Conservation (phyloP, 345 rosid genomes). For the Bretschneidera sinensis region DNA sequence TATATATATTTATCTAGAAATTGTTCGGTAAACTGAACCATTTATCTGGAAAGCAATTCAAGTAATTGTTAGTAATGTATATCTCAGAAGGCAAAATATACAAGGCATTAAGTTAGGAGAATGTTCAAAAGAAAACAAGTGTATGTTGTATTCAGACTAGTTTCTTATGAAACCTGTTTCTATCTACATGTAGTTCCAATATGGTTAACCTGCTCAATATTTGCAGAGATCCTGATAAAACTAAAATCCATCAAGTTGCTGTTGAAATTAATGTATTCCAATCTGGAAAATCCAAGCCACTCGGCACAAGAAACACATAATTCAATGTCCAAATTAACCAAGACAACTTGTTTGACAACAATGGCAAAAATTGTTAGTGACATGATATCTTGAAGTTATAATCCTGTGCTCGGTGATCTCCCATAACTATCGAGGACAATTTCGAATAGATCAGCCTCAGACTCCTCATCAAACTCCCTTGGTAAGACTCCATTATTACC, state of each 20-base stretch:
- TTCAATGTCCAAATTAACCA: constrained; percentile 5
- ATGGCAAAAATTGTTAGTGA: constrained; percentile 13
- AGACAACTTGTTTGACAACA: constrained; percentile 9
- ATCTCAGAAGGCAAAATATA: too few relatives aligned
- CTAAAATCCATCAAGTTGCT: constrained; percentile 1
- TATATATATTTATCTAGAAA: too few relatives aligned
- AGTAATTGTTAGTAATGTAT: too few relatives aligned
- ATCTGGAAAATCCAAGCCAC: constrained; percentile 16
- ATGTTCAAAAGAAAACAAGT: not conserved
- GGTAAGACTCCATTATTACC: constrained; percentile 39
- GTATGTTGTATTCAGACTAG: constrained; percentile 1
- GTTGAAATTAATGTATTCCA: constrained; percentile 2
- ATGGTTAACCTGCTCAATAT: constrained; percentile 10
- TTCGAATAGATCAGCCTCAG: constrained; percentile 91
- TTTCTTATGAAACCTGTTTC: constrained; percentile 10
- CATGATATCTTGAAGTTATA: constrained; percentile 16
- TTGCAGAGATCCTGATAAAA: constrained; percentile 3
- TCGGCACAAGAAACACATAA: constrained; percentile 7
- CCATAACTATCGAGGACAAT: constrained; percentile 56
- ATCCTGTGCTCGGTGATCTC: constrained; percentile 35
- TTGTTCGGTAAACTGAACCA: too few relatives aligned
- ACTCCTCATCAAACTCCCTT: constrained; percentile 72
- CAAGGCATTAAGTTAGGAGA: not conserved
- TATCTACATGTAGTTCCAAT: constrained; percentile 3
- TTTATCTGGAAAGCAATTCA: too few relatives aligned